Evolutionary conservation across 2,329 filamentous ascomycete genomes (phyloP).

Genomic region (Eutypella sp.): DNA sequence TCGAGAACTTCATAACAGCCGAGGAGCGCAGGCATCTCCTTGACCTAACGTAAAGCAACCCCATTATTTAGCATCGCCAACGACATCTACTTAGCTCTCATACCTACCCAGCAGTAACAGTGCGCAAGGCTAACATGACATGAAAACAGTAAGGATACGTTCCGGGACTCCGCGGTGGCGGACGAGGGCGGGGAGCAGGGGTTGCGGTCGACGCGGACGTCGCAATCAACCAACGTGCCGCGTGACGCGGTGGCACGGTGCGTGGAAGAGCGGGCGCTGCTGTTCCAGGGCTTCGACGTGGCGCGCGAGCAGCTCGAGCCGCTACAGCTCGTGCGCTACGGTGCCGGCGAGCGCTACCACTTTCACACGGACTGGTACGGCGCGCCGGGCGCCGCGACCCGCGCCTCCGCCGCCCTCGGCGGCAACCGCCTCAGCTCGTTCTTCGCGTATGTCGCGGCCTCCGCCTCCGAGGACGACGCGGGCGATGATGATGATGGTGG

Average conservation of each 20-base stretch:
- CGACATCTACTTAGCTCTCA: neutral
- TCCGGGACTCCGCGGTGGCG: conserved; percentile 38
- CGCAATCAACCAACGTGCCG: conserved; percentile 40
- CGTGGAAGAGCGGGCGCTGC: conserved; percentile 41
- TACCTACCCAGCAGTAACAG: too few relatives aligned
- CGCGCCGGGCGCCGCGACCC: neutral
- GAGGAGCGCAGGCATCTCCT: conserved; percentile 32
- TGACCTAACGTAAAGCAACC: conserved; percentile 23
- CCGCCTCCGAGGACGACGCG: too few relatives aligned
- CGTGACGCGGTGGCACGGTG: conserved; percentile 39
- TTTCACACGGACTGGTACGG: conserved; percentile 49
- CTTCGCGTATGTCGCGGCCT: conserved; percentile 43
- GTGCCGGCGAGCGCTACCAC: conserved; percentile 39
- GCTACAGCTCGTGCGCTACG: conserved; percentile 44
- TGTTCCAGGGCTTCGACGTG: conserved; percentile 40
- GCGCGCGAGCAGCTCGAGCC: conserved; percentile 37
- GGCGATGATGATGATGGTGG: too few relatives aligned
- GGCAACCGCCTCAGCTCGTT: conserved; percentile 31
- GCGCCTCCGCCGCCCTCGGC: neutral
- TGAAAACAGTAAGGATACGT: conserved; percentile 34
- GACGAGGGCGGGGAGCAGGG: conserved; percentile 28
- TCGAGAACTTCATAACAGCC: conserved; percentile 31
- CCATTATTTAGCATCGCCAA: neutral
- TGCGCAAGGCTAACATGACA: too few relatives aligned
- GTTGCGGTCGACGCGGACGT: conserved; percentile 36